These are phyloP conservation scores for Rosa chinensis DNA, from an alignment of 306 rosid genomes.

Conservation along the genomic window DNA sequence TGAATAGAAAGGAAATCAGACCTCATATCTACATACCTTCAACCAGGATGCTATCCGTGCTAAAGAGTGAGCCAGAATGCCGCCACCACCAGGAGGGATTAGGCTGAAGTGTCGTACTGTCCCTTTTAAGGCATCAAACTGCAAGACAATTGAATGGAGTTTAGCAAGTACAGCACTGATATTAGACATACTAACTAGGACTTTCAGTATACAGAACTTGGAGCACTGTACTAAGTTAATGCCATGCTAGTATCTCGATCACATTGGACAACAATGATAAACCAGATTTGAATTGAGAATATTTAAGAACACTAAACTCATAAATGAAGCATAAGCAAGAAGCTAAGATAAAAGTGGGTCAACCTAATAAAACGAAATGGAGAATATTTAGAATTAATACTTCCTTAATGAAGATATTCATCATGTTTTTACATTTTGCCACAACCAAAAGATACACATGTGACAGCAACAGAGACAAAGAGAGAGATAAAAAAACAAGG, in stretches of 20 bases:
- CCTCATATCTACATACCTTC: constrained; percentile 55
- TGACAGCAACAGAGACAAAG: not conserved
- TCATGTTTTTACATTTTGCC: not conserved
- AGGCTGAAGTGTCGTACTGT: constrained; percentile 66
- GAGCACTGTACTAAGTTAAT: not conserved
- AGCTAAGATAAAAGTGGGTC: not conserved
- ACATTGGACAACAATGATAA: not conserved
- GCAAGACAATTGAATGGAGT: constrained; percentile 31
- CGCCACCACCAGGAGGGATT: constrained; percentile 84
- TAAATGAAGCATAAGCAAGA: not conserved
- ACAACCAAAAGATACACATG: constrained; percentile 4
- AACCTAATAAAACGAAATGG: not conserved
- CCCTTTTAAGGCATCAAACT: constrained; percentile 84
- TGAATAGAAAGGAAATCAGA: constrained; percentile 14
- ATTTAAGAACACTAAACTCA: not conserved
- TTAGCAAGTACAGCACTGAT: constrained; percentile 25
- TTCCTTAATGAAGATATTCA: not conserved
- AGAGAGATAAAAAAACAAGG: not conserved
- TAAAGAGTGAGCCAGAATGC: constrained; percentile 74
- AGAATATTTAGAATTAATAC: not conserved
- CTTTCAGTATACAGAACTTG: constrained; percentile 16
- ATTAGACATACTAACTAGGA: constrained; percentile 11
- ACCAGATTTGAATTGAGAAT: not conserved
- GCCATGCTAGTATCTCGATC: not conserved
- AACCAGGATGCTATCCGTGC: constrained; percentile 81